Evolutionary conservation across 2,329 filamentous ascomycete genomes (phyloP), one percentile per base, ranked within the genome.

Genomic region (Pezicula rhizophila): DNA sequence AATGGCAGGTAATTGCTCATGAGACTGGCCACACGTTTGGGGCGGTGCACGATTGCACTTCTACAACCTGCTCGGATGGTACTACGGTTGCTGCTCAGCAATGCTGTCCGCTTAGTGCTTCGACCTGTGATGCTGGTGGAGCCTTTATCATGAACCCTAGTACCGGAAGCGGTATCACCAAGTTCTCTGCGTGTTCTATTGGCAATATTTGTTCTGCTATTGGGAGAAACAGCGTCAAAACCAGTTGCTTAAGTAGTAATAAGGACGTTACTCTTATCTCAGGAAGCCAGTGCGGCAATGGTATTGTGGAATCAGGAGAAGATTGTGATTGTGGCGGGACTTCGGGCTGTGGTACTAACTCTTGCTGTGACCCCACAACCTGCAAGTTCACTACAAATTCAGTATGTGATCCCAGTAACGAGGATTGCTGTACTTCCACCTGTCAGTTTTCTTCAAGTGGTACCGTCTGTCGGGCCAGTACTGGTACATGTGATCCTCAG

Each of bases 1-100:
- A 96, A 64, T 97, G 92, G 92, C 90, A 96, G 66, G 87, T 97
- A 50, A 89, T 97, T 68, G 92, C 92, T 26, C 92, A 97, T 65
- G 92, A 97, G 68, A 84, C 85, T 3, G 92, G 91, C 1, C 92
- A 97, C 66, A 97, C 90, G 0, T 97, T 96, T 66, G 92, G 92
- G 41, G 93, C 92, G 5, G 89, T 96, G 8, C 93, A 99, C 68
- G 93, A 99, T 68, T 99, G 93, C 68, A 86, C 81, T 2, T 64
- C 72, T 0, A 53, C 68, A n/a, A 78, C 85, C 2, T 97, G 92
- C 64, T 60, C 62, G 6, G 76, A 88, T 51, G 75, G 79, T 17
- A 79, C 80, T 34, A 69, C 70, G 2, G 76, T 83, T 55, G 74
- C 69, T 47, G 72, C 79, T 1, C 80, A 82, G 57, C 69, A 77